Evolutionary conservation across 1,284 basidiomycete species (phyloP).

Genomic region (Leucoagaricus sp.): DNA sequence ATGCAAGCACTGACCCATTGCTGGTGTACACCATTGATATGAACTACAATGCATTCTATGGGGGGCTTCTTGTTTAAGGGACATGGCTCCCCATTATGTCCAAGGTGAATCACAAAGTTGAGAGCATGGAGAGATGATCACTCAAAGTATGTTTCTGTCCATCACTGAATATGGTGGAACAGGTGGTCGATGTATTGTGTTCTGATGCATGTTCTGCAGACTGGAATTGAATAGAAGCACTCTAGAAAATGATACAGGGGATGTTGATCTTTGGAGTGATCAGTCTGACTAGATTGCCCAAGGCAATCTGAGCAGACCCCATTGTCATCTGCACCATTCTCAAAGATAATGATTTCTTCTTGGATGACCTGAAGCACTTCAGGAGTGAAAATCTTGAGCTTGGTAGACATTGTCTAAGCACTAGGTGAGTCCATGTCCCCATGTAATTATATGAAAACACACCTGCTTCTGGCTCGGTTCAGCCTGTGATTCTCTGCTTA

Average conservation of each 20-base stretch:
- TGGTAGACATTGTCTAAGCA: no score
- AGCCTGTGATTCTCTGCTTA: no score
- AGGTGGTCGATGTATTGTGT: background rate
- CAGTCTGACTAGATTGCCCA: no score
- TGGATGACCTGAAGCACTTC: no score
- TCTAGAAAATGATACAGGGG: background rate
- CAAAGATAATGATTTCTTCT: no score
- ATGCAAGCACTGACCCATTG: constrained; percentile 20
- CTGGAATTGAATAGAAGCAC: background rate
- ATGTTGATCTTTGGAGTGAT: no score
- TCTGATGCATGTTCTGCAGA: background rate
- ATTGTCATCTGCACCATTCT: no score
- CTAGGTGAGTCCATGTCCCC: no score
- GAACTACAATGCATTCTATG: constrained; percentile 5
- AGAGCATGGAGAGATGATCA: background rate
- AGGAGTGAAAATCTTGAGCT: no score
- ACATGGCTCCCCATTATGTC: background rate
- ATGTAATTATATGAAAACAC: no score
- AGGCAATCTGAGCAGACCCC: no score
- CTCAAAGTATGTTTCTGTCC: background rate
- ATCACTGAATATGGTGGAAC: background rate
- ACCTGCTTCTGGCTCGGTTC: no score
- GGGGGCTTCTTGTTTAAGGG: background rate
- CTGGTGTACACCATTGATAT: constrained; percentile 27
- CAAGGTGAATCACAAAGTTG: background rate